Evolutionary conservation across 345 rosid species (phyloP).

Genomic region (Pistacia vera): DNA sequence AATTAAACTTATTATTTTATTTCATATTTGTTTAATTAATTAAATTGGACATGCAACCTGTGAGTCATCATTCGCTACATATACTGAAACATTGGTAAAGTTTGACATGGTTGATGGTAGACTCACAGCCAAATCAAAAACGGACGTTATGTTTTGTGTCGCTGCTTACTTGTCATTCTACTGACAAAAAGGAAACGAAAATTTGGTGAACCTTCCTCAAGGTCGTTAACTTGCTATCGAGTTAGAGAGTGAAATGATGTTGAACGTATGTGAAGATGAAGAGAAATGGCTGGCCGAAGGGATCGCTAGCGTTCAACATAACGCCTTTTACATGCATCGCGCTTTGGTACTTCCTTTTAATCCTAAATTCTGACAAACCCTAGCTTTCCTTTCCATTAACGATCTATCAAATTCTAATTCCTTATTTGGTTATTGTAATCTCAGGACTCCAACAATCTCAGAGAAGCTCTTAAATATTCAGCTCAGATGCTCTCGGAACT

Average conservation of each 20-base stretch:
- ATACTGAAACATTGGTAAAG: too few relatives aligned
- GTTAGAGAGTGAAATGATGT: constrained; percentile 34
- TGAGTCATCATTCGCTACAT: too few relatives aligned
- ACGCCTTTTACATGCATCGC: constrained; percentile 89
- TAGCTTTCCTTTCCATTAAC: not conserved
- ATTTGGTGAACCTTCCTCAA: not conserved
- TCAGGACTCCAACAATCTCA: constrained; percentile 83
- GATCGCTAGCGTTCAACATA: constrained; percentile 88
- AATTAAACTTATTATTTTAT: too few relatives aligned
- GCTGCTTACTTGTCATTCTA: not conserved
- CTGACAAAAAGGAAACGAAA: not conserved
- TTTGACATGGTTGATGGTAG: too few relatives aligned
- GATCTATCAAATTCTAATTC: not conserved
- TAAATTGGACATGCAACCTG: too few relatives aligned
- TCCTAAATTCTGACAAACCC: not conserved
- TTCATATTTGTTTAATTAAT: too few relatives aligned
- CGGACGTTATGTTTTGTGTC: not conserved
- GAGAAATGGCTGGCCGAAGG: constrained; percentile 98
- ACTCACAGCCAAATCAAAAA: too few relatives aligned
- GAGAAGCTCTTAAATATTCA: constrained; percentile 87
- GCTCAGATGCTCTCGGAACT: constrained; percentile 93
- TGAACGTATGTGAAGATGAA: constrained; percentile 73
- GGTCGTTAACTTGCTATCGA: not conserved
- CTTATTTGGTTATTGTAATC: not conserved
- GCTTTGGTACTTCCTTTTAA: constrained; percentile 57